phyloP scores from a whole-genome alignment of 2,329 filamentous ascomycete genomes.

The Claviceps sp. region DNA sequence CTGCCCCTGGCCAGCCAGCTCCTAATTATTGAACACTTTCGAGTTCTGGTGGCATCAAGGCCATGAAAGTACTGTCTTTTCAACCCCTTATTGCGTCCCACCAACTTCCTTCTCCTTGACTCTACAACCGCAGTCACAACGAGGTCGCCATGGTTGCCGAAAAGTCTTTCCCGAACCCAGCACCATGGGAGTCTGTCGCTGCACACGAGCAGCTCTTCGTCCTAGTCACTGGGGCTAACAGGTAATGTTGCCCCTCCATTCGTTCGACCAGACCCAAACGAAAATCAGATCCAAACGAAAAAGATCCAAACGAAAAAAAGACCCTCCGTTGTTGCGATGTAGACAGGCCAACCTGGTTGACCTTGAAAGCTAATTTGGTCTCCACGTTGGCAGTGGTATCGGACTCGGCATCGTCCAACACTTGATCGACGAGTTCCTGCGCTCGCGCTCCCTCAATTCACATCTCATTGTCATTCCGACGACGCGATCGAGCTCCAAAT shows the following conservation, averaged over 20 bases:
- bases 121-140: neutral
- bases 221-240: conserved; percentile 76
- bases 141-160: conserved; percentile 2
- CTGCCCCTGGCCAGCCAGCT: too few relatives aligned
- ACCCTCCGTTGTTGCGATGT: too few relatives aligned
- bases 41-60: too few relatives aligned
- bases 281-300: too few relatives aligned
- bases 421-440: conserved; percentile 80
- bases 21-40: too few relatives aligned
- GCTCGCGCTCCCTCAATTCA: conserved; percentile 48
- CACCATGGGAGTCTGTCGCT: conserved; percentile 24
- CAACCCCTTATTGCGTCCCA: neutral
- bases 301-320: neutral
- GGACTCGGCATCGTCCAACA: conserved; percentile 74
- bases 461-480: conserved; percentile 72
- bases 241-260: conserved; percentile 34
- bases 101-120: neutral
- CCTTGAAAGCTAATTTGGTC: neutral
- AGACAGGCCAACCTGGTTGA: too few relatives aligned
- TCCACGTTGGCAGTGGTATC: conserved; percentile 50
- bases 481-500: conserved; percentile 64
- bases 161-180: conserved; percentile 4
- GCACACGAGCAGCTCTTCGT: conserved; percentile 42
- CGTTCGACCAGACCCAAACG: too few relatives aligned
- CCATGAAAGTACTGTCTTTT: neutral